Percentiles rank a stretch among this genome's conserved stretches.
Conservation (phyloP, 768 basidiomycete species). For the Piloderma croceum region DNA sequence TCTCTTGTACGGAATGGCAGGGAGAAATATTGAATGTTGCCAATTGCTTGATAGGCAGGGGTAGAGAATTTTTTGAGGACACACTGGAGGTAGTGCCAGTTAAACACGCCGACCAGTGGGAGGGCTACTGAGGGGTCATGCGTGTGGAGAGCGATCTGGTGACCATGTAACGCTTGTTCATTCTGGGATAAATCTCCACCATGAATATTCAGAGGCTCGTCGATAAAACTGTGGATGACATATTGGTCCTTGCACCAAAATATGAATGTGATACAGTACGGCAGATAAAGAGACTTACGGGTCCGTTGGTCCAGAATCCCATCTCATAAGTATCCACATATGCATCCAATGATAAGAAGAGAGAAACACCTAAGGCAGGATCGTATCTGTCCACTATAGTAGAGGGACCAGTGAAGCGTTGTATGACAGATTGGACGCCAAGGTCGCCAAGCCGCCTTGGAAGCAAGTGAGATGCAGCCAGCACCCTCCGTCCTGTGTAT, state of each 20-base stretch:
- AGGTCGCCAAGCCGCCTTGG: conserved; percentile 12
- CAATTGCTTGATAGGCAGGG: conserved; percentile 7
- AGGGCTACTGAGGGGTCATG: conserved; percentile 9
- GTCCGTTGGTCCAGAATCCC: conserved; percentile 16
- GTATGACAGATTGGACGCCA: conserved; percentile 11
- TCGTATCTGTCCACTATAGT: conserved; percentile 14
- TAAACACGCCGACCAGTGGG: conserved; percentile 11
- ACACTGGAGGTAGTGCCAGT: conserved; percentile 17
- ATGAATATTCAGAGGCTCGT: conserved; percentile 4
- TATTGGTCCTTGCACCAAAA: too few relatives aligned
- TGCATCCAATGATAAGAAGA: conserved; percentile 7
- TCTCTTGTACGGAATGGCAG: conserved; percentile 12
- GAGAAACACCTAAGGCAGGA: conserved; percentile 12
- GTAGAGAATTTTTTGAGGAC: conserved; percentile 16
- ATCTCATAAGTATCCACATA: conserved; percentile 9
- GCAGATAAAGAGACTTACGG: conserved; percentile 12
- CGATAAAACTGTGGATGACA: too few relatives aligned
- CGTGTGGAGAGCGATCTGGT: conserved; percentile 9
- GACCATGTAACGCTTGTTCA: conserved; percentile 10
- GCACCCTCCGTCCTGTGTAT: not conserved
- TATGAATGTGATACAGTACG: conserved; percentile 4
- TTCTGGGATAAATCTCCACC: conserved; percentile 1
- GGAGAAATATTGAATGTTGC: conserved; percentile 9
- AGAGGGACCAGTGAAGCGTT: conserved; percentile 14
- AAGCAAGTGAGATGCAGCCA: conserved; percentile 13